Percentiles rank a stretch among this genome's conserved stretches.
phyloP scores from a whole-genome alignment of 1,139 yeast genomes.

The Kluyveromyces sp. region DNA sequence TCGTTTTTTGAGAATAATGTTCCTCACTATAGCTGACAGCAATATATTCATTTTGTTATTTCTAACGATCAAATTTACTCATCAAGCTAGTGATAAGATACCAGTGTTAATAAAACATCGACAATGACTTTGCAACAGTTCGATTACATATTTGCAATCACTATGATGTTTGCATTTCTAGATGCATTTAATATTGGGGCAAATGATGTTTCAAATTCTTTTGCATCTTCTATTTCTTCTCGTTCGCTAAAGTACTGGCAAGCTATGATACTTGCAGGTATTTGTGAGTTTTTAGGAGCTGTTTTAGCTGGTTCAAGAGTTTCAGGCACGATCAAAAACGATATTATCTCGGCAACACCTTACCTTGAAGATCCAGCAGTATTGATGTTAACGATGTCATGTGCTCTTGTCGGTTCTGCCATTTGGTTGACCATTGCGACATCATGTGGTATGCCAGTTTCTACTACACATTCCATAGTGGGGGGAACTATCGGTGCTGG shows the following conservation, averaged over 20 bases:
- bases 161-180: constrained; percentile 63
- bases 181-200: constrained; percentile 86
- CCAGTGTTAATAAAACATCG: neutral
- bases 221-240: constrained; percentile 67
- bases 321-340: constrained; percentile 58
- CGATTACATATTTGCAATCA: constrained; percentile 59
- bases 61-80: neutral
- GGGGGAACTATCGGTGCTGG: constrained; percentile 74
- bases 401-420: constrained; percentile 73
- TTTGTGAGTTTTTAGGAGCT: constrained; percentile 71
- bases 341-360: constrained; percentile 46
- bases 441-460: constrained; percentile 61
- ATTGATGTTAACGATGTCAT: constrained; percentile 66
- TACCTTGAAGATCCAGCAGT: constrained; percentile 56
- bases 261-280: constrained; percentile 61
- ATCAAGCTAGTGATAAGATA: neutral
- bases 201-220: constrained; percentile 76
- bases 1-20: too few relatives aligned
- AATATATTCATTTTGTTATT: neutral
- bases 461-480: constrained; percentile 72
- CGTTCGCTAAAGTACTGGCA: constrained; percentile 65
- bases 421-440: constrained; percentile 66
- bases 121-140: constrained; percentile 41
- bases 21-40: too few relatives aligned
- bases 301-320: constrained; percentile 64